A percentile compares a stretch with the other conserved stretches of the same genome.
phyloP scores from a whole-genome alignment of 441 rosid genomes.

The Jatropha podagrica region DNA sequence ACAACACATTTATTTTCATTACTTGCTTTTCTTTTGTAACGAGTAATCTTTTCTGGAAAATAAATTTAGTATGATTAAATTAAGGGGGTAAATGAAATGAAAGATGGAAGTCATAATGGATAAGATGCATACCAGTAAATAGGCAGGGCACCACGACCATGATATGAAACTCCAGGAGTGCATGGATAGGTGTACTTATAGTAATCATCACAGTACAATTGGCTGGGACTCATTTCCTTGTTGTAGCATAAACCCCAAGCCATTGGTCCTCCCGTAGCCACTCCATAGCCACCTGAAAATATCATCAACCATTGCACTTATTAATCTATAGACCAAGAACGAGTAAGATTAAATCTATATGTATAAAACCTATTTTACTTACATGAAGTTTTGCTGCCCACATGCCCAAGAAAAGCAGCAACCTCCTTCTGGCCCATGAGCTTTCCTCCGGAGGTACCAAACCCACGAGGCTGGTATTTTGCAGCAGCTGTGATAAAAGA shows the following conservation, averaged over 20 bases:
- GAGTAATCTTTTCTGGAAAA: background rate
- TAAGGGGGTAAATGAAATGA: background rate
- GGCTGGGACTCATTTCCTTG: conserved; percentile 87
- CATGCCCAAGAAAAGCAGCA: conserved; percentile 89
- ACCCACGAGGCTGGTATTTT: conserved; percentile 70
- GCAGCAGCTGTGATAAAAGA: conserved; percentile 81
- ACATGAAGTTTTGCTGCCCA: conserved; percentile 93
- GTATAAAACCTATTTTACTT: conserved; percentile 19
- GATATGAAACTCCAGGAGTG: conserved; percentile 71
- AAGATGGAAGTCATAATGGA: background rate
- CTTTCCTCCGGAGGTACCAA: conserved; percentile 75
- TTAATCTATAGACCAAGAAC: background rate
- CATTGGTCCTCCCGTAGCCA: conserved; percentile 88
- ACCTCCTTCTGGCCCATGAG: conserved; percentile 68
- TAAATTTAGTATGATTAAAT: background rate
- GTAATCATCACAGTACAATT: conserved; percentile 71
- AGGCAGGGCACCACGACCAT: conserved; percentile 91
- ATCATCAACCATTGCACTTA: background rate
- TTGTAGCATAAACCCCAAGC: conserved; percentile 95
- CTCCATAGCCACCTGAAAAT: conserved; percentile 83
- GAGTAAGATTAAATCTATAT: background rate
- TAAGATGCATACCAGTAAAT: conserved; percentile 59
- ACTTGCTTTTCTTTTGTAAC: too few species aligned
- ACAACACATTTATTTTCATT: background rate
- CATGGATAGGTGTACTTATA: conserved; percentile 74